Evolutionary conservation across 1,139 yeast species (phyloP), one percentile per base, ranked within the genome.

Genomic region (Blastobotrys malaysiensis): DNA sequence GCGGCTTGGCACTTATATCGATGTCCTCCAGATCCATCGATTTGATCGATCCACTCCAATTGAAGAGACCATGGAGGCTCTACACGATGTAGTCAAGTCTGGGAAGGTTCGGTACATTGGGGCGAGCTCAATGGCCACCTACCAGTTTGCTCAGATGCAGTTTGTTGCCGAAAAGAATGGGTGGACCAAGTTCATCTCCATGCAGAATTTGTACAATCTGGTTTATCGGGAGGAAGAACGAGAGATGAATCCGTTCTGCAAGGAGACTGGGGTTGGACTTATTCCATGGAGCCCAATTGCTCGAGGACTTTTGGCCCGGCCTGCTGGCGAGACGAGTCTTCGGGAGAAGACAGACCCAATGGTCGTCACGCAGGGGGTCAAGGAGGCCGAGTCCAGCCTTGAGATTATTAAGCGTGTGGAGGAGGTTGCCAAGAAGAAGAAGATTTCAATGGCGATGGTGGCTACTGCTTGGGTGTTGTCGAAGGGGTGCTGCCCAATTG

Each of bases 11-110:
- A 86, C 95, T 0, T 87, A 87, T 65, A 71, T 89, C 59, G 96
- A 89, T 68, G 74, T 88, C 61, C 87, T 88, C 0, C 88, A 86
- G 69, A 74, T 88, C 66, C 97, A 88, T 69, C 69, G 84, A 56
- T 71, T 71, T 43, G 85, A 81, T 59, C 58, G 62, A 31, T 63
- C 68, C 0, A 72, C 77, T 3, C 77, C 80, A 19, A 71, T 72
- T 52, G 74, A 73, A 54, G 85, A 82, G 60, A 76, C 76, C 45
- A 80, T 82, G 84, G 73, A 68, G 58, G 77, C 84, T 1, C 69
- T 82, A 58, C 77, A 81, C 60, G 81, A 77, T 60, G 72, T 78
- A 43, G 79, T 81, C 24, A 74, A 74, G 56, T 59, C 68, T 21
- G 86, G 85, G 0, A 66, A 69, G 39, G 71, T 75, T 5, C 73